Conservation (phyloP, 352 stramenopile genomes). For the Thraustochytrium sp. region DNA sequence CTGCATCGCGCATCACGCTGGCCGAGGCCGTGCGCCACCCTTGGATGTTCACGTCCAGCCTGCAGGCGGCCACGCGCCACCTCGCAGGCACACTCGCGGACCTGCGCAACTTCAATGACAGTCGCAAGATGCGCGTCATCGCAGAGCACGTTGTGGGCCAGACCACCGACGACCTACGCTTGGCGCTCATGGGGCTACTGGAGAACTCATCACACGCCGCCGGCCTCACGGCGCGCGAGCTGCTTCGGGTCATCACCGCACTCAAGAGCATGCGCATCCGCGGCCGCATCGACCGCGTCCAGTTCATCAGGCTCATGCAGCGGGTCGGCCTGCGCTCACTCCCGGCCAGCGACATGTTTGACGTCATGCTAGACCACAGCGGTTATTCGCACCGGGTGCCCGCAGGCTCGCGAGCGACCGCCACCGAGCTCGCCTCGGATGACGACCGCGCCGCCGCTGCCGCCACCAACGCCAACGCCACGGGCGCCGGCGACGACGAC, state of each 20-base stretch:
- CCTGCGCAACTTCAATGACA: neutral
- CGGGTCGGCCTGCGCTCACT: neutral
- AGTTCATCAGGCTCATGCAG: neutral
- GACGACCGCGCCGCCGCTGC: too few relatives aligned
- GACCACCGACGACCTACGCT: constrained; percentile 1
- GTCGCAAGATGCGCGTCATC: neutral
- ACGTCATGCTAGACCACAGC: neutral
- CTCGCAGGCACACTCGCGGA: neutral
- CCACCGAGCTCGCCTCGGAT: too few relatives aligned
- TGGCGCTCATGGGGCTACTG: constrained; percentile 10
- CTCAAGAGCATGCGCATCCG: neutral
- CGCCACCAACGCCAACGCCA: too few relatives aligned
- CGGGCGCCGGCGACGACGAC: neutral
- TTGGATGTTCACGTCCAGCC: constrained; percentile 41
- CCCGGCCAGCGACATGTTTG: neutral
- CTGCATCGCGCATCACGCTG: constrained; percentile 76
- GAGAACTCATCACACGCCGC: constrained; percentile 2
- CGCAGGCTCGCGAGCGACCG: too few relatives aligned
- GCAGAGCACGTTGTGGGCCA: neutral
- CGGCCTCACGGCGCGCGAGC: neutral
- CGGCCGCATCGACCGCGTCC: neutral
- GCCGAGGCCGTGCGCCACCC: constrained; percentile 56
- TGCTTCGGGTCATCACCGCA: neutral
- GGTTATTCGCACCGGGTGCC: neutral
- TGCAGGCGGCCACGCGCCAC: neutral